phyloP scores from a whole-genome alignment of 352 stramenopile species.

The Phytophthora rubi region DNA sequence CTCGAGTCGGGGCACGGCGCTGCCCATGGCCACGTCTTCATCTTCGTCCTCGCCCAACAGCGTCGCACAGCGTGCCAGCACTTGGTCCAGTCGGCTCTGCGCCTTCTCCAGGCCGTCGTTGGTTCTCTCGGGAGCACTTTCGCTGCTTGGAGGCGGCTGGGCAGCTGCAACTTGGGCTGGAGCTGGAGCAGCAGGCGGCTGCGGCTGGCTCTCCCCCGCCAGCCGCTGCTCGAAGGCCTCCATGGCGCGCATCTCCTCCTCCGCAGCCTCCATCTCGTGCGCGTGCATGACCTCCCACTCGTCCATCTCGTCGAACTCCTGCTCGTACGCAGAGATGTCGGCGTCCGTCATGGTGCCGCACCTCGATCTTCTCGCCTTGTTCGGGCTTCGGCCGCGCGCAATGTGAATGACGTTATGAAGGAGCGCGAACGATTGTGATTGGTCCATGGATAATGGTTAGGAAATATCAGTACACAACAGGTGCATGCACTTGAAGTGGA shows the following conservation, averaged over 20 bases:
- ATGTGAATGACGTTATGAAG: slow-evolving; percentile 20
- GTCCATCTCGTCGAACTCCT: slow-evolving; percentile 76
- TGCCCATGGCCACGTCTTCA: slow-evolving; percentile 46
- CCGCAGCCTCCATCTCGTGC: slow-evolving; percentile 79
- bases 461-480: slow-evolving; percentile 1
- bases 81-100: slow-evolving; percentile 54
- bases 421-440: slow-evolving; percentile 45
- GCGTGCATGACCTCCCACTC: slow-evolving; percentile 88
- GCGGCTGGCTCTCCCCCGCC: slow-evolving; percentile 16
- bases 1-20: slow-evolving; percentile 39
- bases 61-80: slow-evolving; percentile 70
- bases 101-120: slow-evolving; percentile 44
- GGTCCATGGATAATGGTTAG: slow-evolving; percentile 23
- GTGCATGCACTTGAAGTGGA: slow-evolving; percentile 2
- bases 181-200: neutral
- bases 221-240: slow-evolving; percentile 49
- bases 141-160: slow-evolving; percentile 9
- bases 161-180: neutral
- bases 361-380: neutral
- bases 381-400: neutral
- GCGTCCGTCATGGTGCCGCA: slow-evolving; percentile 58
- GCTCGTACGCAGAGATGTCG: slow-evolving; percentile 79
- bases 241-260: slow-evolving; percentile 71
- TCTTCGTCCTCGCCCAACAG: slow-evolving; percentile 70
- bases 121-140: slow-evolving; percentile 12